phyloP scores from a whole-genome alignment of 1,139 yeast species.

The Lodderomyces parapsilosis region DNA sequence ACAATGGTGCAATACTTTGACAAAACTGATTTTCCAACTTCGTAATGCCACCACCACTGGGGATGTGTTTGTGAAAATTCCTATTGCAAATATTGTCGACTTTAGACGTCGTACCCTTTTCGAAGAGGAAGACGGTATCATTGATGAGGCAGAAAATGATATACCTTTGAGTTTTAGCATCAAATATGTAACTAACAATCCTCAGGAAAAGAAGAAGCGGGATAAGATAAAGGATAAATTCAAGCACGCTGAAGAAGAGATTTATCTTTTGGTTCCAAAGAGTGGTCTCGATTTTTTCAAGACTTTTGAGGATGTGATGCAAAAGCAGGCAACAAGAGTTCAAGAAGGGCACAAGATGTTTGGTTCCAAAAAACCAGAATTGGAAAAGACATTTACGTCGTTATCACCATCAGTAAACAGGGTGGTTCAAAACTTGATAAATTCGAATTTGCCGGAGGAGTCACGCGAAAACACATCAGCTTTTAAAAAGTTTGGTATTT shows the following conservation, averaged over 20 bases:
- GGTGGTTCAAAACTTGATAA: slow-evolving; percentile 12
- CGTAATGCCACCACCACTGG: slow-evolving; percentile 68
- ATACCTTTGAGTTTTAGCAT: slow-evolving; percentile 24
- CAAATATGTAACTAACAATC: slow-evolving; percentile 17
- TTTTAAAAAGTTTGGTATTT: slow-evolving; percentile 20
- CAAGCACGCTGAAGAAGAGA: slow-evolving; percentile 30
- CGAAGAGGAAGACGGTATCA: slow-evolving; percentile 15
- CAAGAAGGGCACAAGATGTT: background rate
- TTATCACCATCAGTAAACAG: slow-evolving; percentile 17
- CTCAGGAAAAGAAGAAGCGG: slow-evolving; percentile 7
- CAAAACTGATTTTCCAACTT: slow-evolving; percentile 66
- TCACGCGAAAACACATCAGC: slow-evolving; percentile 13
- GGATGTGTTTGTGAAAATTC: slow-evolving; percentile 76
- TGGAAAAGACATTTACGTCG: slow-evolving; percentile 11
- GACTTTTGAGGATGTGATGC: slow-evolving; percentile 21
- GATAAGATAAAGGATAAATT: slow-evolving; percentile 11
- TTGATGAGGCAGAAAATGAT: slow-evolving; percentile 14
- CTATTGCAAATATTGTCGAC: slow-evolving; percentile 66
- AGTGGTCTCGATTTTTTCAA: slow-evolving; percentile 28
- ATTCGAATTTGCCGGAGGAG: slow-evolving; percentile 6
- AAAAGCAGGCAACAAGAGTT: slow-evolving; percentile 3
- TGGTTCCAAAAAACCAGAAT: background rate
- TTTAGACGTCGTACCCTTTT: slow-evolving; percentile 39
- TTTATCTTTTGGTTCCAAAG: slow-evolving; percentile 65
- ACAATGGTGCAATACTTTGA: slow-evolving; percentile 74